Evolutionary conservation across 2,329 filamentous ascomycete species (phyloP), one percentile per base, ranked within the genome.

Genomic region (Paraphoma chrysanthemicola): DNA sequence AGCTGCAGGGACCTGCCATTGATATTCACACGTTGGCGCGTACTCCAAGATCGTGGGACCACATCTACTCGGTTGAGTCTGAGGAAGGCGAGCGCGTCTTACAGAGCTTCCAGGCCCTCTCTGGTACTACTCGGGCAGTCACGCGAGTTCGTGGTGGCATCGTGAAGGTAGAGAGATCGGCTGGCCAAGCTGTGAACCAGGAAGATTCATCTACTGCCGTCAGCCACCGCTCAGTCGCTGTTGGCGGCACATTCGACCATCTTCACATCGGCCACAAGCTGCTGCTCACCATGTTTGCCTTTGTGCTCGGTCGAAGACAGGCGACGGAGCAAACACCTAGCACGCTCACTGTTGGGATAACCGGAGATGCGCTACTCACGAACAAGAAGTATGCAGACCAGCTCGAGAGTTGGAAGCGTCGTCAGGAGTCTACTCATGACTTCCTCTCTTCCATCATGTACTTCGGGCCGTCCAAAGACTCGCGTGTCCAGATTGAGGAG

Each of bases 181-280:
- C 23, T 28, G 30, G 11, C 16, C 14, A 17, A 16, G 39, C 4
- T 42, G 8, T n/a, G 16, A 42, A n/a, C 39, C 39, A 51, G 44
- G 52, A 38, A 14, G 59, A 47, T 10, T 7, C 49, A 18, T 28
- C 62, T 33, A 16, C 52, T 28, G 52, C 50, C n/a, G 59, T 48
- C n/a, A 71, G 76, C 42, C 85, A 91, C 73, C 78, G 82, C 56
- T 84, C 86, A 12, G 90, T 96, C 48, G 91, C 90, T 50, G 86
- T 98, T 11, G 95, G 94, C 30, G 95, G 95, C 9, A 99, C 95
- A 0, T 99, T 98, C 78, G 95, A 99, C 75, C 93, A 98, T 77
- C 85, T 99, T 18, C 95, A 99, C 73, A 88, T 91, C 4, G 95
- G 95, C 6, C 95, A 99, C 80, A 99, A 98, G 78, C 83, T 98